Evolutionary conservation across 257 asterid species (phyloP).

Genomic region (Fraxinus pennsylvanica): DNA sequence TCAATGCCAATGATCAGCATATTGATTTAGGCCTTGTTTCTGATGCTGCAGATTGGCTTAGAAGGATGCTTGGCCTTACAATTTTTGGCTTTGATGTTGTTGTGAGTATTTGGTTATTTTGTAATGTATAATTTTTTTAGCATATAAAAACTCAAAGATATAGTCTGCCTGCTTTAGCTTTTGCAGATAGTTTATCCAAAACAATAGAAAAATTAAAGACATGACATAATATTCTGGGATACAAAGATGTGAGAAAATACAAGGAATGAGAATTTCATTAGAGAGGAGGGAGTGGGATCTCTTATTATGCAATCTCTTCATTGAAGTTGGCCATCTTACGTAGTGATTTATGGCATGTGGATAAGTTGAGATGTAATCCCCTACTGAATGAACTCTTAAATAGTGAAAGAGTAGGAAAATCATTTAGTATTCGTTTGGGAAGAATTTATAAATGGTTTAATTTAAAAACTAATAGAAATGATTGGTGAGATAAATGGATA

Average conservation of each 20-base stretch:
- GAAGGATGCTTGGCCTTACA: conserved; percentile 74
- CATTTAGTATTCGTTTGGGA: not conserved
- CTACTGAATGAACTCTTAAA: too few relatives aligned
- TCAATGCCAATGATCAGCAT: conserved; percentile 31
- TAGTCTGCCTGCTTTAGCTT: not conserved
- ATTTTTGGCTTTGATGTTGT: conserved; percentile 94
- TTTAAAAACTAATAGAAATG: too few relatives aligned
- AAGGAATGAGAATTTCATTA: not conserved
- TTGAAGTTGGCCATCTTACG: not conserved
- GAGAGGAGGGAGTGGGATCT: not conserved
- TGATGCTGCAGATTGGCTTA: conserved; percentile 76
- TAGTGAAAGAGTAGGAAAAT: not conserved
- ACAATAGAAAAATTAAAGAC: not conserved
- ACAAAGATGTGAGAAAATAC: not conserved
- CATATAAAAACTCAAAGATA: not conserved
- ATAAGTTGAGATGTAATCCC: not conserved
- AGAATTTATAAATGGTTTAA: too few relatives aligned
- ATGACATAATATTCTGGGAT: not conserved
- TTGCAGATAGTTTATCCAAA: conserved; percentile 1
- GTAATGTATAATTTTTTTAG: not conserved
- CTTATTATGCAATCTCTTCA: not conserved
- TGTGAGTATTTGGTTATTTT: conserved; percentile 48
- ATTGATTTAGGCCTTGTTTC: conserved; percentile 79
- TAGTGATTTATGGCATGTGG: not conserved
- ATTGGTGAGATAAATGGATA: too few relatives aligned